Percentiles rank a stretch among this genome's conserved stretches.
These are phyloP conservation scores for Ophiostoma angusticollis DNA, from an alignment of 2,329 filamentous ascomycete species.

Conservation along the genomic window DNA sequence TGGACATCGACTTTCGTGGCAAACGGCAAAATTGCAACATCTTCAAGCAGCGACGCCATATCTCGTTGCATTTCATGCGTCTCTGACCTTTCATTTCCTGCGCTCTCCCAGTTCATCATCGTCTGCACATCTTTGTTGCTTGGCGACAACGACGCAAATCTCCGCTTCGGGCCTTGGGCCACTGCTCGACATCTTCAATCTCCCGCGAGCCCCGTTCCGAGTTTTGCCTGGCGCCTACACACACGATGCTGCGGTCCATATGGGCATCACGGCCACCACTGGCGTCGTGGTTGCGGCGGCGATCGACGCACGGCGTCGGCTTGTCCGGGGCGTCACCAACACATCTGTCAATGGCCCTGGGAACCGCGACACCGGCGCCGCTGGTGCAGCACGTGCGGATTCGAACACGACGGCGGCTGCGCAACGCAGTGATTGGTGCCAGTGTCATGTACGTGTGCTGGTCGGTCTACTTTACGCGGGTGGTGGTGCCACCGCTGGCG, in stretches of 20 bases:
- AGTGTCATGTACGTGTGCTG: constrained; percentile 13
- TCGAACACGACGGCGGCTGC: constrained; percentile 6
- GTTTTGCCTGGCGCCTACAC: too few species aligned
- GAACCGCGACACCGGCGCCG: not conserved
- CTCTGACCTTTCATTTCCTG: too few species aligned
- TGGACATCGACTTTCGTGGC: too few species aligned
- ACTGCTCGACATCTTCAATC: not conserved
- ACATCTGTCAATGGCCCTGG: too few species aligned
- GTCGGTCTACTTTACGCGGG: constrained; percentile 25
- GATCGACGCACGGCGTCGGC: not conserved
- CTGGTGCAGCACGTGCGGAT: constrained; percentile 12
- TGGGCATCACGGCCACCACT: constrained; percentile 8
- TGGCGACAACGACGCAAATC: not conserved
- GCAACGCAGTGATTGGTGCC: constrained; percentile 12
- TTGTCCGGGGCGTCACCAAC: not conserved
- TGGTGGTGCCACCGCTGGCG: constrained; percentile 31
- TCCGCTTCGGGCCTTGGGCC: constrained; percentile 1
- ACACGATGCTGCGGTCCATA: constrained; percentile 10
- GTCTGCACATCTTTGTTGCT: too few species aligned
- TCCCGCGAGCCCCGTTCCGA: not conserved
- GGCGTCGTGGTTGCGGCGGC: constrained; percentile 6
- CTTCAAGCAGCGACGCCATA: too few species aligned
- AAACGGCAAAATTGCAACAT: not conserved
- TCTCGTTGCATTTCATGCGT: too few species aligned
- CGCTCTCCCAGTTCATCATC: too few species aligned